Base-by-base conservation (phyloP, 1,139 yeast genomes). In the Candida tetrigidarum region DNA sequence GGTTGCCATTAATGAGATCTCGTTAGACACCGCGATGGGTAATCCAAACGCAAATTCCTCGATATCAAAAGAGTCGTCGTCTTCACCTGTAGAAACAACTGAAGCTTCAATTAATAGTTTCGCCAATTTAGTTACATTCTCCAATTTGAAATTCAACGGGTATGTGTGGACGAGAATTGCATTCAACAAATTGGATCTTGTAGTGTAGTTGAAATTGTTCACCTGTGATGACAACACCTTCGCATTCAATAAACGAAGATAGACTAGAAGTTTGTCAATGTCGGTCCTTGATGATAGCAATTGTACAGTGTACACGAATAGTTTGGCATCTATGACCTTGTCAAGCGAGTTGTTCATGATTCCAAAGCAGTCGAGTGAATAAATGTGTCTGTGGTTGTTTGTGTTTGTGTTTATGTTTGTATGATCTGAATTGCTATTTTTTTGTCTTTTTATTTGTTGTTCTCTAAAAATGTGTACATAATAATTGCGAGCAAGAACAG, bases 11-110 rank as follows among this genome's bases (percentile, higher is more conserved):
- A 46, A 36, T 11, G 54, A 47, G 8, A 32, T 11, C 12, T 44
- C 35, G 41, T 41, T 33, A 16, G 47, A 5, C 27, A 54, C 43
- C 52, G 57, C 54, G 5, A n/a, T 9, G 2, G 29, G 33, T 16
- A 28, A 30, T 3, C 35, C 19, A 37, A 56, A 53, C 37, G 58
- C 58, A 46, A 57, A 57, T 43, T 64, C 69, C 39, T 62, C 64
- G 3, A 58, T 40, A 22, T 28, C 40, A 37, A 37, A 38, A 30
- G 15, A 9, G 30, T 63, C 66, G 18, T 45, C 45, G 5, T 49
- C 47, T n/a, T 49, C 56, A 27, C 42, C 53, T 5, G 20, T 39
- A 3, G 41, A 50, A n/a, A 18, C 41, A 26, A 23, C 11, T 7
- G 34, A 30, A 12, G 39, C 36, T 12, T 42, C 44, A 20, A 54